phyloP scores from a whole-genome alignment of 441 rosid genomes.

The Flueggea neowawraea region DNA sequence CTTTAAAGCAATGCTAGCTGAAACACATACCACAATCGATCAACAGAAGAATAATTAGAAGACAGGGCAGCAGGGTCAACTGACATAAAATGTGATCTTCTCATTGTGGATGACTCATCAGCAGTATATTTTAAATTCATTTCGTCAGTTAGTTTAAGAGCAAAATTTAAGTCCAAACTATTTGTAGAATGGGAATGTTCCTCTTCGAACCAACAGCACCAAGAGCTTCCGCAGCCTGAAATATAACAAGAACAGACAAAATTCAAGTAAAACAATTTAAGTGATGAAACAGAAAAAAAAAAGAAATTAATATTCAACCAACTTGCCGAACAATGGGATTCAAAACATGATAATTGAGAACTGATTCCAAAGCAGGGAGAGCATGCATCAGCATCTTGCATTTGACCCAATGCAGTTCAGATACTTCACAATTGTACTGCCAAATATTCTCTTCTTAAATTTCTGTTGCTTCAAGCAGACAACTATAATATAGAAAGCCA shows the following conservation, averaged over 20 bases:
- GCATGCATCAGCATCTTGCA: conserved; percentile 85
- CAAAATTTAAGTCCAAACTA: conserved; percentile 68
- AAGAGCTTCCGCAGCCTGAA: conserved; percentile 94
- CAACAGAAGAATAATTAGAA: conserved; percentile 56
- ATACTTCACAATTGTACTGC: too few relatives aligned
- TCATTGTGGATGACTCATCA: conserved; percentile 28
- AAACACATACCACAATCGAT: conserved; percentile 51
- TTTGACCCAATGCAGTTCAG: conserved; percentile 79
- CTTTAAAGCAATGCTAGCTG: too few relatives aligned
- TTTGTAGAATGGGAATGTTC: conserved; percentile 46
- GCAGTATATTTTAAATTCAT: conserved; percentile 25
- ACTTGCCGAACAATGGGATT: conserved; percentile 98
- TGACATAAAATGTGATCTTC: conserved; percentile 83
- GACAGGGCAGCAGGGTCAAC: conserved; percentile 97
- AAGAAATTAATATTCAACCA: neutral
- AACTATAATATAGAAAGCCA: too few relatives aligned
- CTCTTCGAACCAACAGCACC: conserved; percentile 84
- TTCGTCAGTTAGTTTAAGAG: conserved; percentile 75
- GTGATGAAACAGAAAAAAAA: neutral
- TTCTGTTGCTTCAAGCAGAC: too few relatives aligned
- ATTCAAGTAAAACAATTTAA: neutral
- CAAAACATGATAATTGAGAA: conserved; percentile 73
- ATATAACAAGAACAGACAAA: conserved; percentile 4
- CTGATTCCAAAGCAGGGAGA: conserved; percentile 69
- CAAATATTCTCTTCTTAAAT: too few relatives aligned